Evolutionary conservation across 176 grass and related monocot genomes (phyloP).

Genomic region (Urochloa ruziziensis): DNA sequence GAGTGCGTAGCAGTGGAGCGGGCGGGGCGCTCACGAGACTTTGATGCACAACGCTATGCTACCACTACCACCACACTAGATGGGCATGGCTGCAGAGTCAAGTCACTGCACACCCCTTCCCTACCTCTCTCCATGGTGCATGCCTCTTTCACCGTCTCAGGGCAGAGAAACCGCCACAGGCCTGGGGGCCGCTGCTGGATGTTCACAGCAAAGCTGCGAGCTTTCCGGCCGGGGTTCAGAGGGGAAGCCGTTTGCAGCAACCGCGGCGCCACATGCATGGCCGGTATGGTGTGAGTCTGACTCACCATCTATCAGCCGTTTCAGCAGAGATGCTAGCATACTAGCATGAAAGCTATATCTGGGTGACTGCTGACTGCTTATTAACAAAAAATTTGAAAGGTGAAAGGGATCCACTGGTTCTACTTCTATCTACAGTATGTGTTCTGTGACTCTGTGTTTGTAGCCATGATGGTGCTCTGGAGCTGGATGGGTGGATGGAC

Average conservation of each 20-base stretch:
- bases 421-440: not conserved
- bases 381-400: too few species aligned
- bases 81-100: slow-evolving; percentile 1
- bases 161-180: not conserved
- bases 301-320: not conserved
- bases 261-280: not conserved
- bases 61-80: not conserved
- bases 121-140: not conserved
- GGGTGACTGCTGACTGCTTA: too few species aligned
- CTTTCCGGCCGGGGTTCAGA: not conserved
- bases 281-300: not conserved
- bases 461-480: slow-evolving; percentile 10
- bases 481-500: not conserved
- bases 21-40: slow-evolving; percentile 14
- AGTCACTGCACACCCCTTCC: slow-evolving; percentile 2
- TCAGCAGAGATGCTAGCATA: not conserved
- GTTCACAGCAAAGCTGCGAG: not conserved
- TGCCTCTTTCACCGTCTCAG: not conserved
- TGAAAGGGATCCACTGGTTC: not conserved
- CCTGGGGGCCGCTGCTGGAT: not conserved
- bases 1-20: slow-evolving; percentile 7
- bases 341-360: not conserved
- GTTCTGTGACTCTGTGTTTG: not conserved
- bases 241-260: not conserved
- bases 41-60: not conserved